Evolutionary conservation across 2,329 filamentous ascomycete genomes (phyloP).

Genomic region (Hirsutella rhossiliensis): DNA sequence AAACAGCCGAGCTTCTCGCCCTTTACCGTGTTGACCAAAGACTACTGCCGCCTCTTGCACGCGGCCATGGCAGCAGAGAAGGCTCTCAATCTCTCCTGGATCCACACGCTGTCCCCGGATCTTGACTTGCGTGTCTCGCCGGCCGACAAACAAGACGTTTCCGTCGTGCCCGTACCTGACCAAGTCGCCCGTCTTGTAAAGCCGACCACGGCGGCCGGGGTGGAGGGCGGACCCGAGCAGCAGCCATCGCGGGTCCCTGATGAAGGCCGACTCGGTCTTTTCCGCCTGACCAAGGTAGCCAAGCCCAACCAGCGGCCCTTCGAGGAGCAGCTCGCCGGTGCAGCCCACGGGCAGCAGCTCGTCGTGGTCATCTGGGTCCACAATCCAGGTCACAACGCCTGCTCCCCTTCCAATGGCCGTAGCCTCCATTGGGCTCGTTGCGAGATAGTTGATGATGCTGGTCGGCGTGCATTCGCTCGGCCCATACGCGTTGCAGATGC

Average conservation of each 20-base stretch:
- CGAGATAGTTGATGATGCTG: background rate
- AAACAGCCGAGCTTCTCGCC: too few relatives aligned
- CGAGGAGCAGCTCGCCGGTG: conserved; percentile 8
- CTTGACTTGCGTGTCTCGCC: background rate
- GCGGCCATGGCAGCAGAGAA: too few relatives aligned
- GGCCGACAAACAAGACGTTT: conserved; percentile 3
- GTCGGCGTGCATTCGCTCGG: conserved; percentile 9
- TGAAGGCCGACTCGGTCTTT: conserved; percentile 12
- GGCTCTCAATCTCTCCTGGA: background rate
- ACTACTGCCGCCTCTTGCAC: too few relatives aligned
- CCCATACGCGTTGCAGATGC: conserved; percentile 10
- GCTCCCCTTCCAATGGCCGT: conserved; percentile 2
- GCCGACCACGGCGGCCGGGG: conserved; percentile 4
- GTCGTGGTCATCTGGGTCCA: conserved; percentile 5
- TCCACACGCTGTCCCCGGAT: background rate
- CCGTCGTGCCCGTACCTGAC: background rate
- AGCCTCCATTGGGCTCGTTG: background rate
- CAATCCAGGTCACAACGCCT: conserved; percentile 7
- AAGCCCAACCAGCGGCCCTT: conserved; percentile 8
- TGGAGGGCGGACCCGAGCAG: background rate
- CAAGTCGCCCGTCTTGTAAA: conserved; percentile 20
- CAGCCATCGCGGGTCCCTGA: conserved; percentile 3
- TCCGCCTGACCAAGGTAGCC: conserved; percentile 7
- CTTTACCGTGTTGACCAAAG: too few relatives aligned
- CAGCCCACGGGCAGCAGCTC: conserved; percentile 5